Evolutionary conservation across 352 stramenopile genomes (phyloP).

Genomic region (Phytopythium litorale): DNA sequence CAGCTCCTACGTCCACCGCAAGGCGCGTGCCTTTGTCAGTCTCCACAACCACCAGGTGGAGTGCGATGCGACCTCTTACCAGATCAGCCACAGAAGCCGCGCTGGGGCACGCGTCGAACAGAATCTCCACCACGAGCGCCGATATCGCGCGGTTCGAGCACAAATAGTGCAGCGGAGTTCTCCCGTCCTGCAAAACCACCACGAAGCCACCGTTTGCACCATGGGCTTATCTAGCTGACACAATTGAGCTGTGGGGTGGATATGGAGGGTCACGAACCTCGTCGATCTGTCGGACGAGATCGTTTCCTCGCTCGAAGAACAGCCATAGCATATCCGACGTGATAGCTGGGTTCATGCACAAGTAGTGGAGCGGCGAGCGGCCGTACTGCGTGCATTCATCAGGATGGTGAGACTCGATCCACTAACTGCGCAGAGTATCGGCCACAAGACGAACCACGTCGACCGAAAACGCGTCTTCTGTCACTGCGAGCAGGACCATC

Average conservation of each 20-base stretch:
- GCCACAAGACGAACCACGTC: conserved; percentile 35
- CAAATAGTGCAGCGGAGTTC: conserved; percentile 59
- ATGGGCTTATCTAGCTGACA: neutral
- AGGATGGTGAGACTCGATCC: neutral
- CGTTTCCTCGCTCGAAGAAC: conserved; percentile 57
- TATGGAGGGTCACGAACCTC: conserved; percentile 17
- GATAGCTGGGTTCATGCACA: conserved; percentile 58
- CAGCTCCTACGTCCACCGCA: conserved; percentile 31
- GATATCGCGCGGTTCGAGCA: conserved; percentile 50
- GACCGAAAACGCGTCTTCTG: conserved; percentile 34
- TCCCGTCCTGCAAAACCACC: conserved; percentile 32
- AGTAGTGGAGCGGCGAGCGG: conserved; percentile 61
- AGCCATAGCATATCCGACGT: conserved; percentile 62
- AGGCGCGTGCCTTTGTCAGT: neutral
- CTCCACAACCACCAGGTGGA: neutral
- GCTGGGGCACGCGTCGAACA: conserved; percentile 66
- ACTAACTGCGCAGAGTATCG: neutral
- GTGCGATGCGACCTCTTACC: conserved; percentile 13
- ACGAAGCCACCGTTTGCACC: neutral
- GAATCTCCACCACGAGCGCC: conserved; percentile 50
- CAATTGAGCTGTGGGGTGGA: neutral
- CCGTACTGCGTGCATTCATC: conserved; percentile 23
- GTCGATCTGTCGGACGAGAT: conserved; percentile 52
- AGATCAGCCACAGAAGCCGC: conserved; percentile 48
- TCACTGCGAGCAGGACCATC: conserved; percentile 36